Conservation (phyloP, 805 yeast species). For the Schizosaccharomyces japonicus region DNA sequence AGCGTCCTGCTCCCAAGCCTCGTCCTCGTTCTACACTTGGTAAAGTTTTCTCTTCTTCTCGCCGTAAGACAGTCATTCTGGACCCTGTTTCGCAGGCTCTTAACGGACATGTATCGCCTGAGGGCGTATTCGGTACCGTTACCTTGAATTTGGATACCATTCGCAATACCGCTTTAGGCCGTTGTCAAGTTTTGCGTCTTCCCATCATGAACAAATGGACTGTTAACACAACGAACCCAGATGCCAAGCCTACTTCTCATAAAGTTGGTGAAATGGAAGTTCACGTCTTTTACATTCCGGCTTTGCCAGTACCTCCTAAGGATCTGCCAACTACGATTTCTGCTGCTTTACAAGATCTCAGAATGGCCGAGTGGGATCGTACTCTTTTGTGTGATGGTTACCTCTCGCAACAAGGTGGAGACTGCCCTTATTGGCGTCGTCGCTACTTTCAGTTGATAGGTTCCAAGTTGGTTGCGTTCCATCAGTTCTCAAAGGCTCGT, state of each 20-base stretch:
- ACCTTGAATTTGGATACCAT: not conserved
- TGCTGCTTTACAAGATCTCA: not conserved
- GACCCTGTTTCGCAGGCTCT: not conserved
- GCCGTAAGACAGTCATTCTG: not conserved
- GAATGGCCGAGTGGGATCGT: conserved; percentile 9
- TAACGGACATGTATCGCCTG: not conserved
- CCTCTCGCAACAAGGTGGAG: conserved; percentile 81
- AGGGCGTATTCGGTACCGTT: conserved; percentile 1
- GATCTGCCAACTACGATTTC: not conserved
- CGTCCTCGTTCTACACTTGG: conserved; percentile 1
- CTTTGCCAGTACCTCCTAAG: not conserved
- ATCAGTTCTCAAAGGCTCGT: conserved; percentile 36
- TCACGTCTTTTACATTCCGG: not conserved
- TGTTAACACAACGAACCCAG: not conserved
- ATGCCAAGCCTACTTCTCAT: not conserved
- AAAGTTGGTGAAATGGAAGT: not conserved
- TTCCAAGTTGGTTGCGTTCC: conserved; percentile 48
- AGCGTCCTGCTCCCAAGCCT: not conserved
- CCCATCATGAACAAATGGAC: conserved; percentile 2
- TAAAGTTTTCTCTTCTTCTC: not conserved
- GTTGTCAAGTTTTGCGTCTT: not conserved
- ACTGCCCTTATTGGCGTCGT: conserved; percentile 46
- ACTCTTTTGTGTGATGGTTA: conserved; percentile 24
- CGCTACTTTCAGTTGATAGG: conserved; percentile 57
- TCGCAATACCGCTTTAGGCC: not conserved